Conservation (phyloP, 768 basidiomycete species). For the Coprinopsis sp. region DNA sequence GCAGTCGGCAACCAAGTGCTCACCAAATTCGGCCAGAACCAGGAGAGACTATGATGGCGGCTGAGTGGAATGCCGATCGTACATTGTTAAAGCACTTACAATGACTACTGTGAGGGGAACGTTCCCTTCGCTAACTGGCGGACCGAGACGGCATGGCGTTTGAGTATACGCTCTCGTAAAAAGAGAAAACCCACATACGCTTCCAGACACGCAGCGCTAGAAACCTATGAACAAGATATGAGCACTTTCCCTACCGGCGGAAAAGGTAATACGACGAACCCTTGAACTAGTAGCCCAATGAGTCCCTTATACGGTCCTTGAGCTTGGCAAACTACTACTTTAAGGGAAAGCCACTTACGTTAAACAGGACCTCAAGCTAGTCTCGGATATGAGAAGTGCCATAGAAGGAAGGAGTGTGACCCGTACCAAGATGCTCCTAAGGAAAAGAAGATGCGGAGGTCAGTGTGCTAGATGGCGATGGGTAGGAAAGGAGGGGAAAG, state of each 20-base stretch:
- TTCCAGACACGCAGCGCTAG: conserved; percentile 40
- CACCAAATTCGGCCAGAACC: conserved; percentile 50
- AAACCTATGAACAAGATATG: conserved; percentile 26
- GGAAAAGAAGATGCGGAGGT: not conserved
- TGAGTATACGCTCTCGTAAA: not conserved
- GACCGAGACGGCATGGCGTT: not conserved
- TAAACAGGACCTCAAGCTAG: conserved; percentile 55
- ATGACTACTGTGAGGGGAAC: conserved; percentile 36
- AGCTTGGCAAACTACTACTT: not conserved
- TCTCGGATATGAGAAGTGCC: not conserved
- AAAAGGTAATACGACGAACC: conserved; percentile 23
- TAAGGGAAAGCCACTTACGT: conserved; percentile 29
- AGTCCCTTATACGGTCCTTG: conserved; percentile 35
- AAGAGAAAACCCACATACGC: conserved; percentile 24
- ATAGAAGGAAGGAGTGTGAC: not conserved
- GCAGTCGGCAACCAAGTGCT: conserved; percentile 7
- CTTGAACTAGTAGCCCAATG: conserved; percentile 53
- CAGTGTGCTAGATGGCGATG: not conserved
- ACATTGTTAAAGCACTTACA: conserved; percentile 26
- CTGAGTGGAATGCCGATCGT: not conserved
- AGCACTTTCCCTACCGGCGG: not conserved
- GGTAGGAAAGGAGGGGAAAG: conserved; percentile 14
- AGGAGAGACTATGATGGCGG: conserved; percentile 29
- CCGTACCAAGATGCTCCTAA: conserved; percentile 49
- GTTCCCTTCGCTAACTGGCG: conserved; percentile 46